Percentiles rank a stretch among this genome's conserved stretches.
Conservation (phyloP, 1,139 yeast genomes). For the Debaryomycetaceae sp. region DNA sequence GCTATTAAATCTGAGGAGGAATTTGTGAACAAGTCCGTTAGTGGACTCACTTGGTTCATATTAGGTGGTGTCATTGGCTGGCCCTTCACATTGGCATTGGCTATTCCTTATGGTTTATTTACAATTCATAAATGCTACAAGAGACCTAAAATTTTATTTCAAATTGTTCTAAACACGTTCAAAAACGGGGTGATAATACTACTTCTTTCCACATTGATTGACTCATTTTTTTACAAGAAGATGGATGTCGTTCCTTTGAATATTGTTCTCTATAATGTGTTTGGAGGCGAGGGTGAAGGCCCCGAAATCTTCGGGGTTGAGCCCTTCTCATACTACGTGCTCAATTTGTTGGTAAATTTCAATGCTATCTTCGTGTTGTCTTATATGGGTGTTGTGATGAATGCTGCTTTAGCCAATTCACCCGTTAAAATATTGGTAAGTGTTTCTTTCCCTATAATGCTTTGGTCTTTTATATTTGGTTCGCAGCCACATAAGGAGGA, state of each 20-base stretch:
- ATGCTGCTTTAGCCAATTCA: slow-evolving; percentile 10
- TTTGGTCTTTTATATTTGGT: slow-evolving; percentile 69
- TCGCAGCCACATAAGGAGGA: slow-evolving; percentile 92
- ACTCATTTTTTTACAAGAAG: slow-evolving; percentile 63
- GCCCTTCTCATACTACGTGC: slow-evolving; percentile 70
- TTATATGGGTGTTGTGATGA: slow-evolving; percentile 30
- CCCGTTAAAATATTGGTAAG: slow-evolving; percentile 8
- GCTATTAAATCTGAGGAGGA: slow-evolving; percentile 11
- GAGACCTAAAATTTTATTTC: slow-evolving; percentile 7
- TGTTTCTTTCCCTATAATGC: slow-evolving; percentile 33
- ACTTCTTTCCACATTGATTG: slow-evolving; percentile 42
- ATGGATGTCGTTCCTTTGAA: slow-evolving; percentile 73
- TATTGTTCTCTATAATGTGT: slow-evolving; percentile 79
- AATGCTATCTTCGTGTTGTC: slow-evolving; percentile 53
- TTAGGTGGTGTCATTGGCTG: slow-evolving; percentile 83
- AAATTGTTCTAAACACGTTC: slow-evolving; percentile 15
- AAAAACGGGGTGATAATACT: slow-evolving; percentile 25
- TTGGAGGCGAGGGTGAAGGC: slow-evolving; percentile 70
- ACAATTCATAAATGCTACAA: slow-evolving; percentile 12
- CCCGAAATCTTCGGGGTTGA: slow-evolving; percentile 92
- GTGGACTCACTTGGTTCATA: slow-evolving; percentile 49
- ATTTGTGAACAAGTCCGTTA: slow-evolving; percentile 10
- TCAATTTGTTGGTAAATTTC: slow-evolving; percentile 72
- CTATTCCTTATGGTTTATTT: slow-evolving; percentile 53
- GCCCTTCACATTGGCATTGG: slow-evolving; percentile 79